Evolutionary conservation across 116 monocot species (phyloP), one percentile per base, ranked within the genome.

Genomic region (Zostera marina): DNA sequence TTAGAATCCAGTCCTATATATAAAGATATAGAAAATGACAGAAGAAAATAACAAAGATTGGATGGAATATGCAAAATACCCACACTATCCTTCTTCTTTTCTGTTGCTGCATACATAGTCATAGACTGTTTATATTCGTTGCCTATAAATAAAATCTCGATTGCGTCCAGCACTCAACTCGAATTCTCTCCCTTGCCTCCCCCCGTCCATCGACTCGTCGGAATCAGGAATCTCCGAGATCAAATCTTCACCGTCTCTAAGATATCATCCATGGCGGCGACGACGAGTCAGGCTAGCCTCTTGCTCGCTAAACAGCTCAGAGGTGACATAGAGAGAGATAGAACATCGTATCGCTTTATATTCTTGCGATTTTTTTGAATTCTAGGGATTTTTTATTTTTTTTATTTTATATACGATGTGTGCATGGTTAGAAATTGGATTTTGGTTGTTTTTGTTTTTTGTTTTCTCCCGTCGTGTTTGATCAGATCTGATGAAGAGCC

Each of bases 261-360:
- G 25, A 55, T n/a, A 40, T 19, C 42, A 77, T 78, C 49, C 15
- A 51, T 51, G 49, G 2, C 49, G 73, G 79, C 79, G 17, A 45
- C 59, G 17, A 9, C 64, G 23, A 82, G 70, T 70, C 88, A 83
- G 64, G 82, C 80, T 24, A 79, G 79, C 57, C 77, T 88, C 47
- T 74, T 88, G 59, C 83, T 88, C 43, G 48, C 53, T 7, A 88
- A 88, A 64, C 82, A 87, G 61, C 74, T 87, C 56, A 78, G 56
- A 74, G 81, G 82, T 81, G 39, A 11, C 20, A 58, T 5, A n/a
- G 4, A 8, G 20, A 11, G 1, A n/a, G 4, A 7, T 38, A 1
- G 11, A 12, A 15, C 21, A 9, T 19, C 12, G 13, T 16, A 9
- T 11, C 8, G 13, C 54, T 11, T 23, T 55, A 1, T 55, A 11